phyloP scores from a whole-genome alignment of 306 rosid genomes.

The Dalbergia cultrata region DNA sequence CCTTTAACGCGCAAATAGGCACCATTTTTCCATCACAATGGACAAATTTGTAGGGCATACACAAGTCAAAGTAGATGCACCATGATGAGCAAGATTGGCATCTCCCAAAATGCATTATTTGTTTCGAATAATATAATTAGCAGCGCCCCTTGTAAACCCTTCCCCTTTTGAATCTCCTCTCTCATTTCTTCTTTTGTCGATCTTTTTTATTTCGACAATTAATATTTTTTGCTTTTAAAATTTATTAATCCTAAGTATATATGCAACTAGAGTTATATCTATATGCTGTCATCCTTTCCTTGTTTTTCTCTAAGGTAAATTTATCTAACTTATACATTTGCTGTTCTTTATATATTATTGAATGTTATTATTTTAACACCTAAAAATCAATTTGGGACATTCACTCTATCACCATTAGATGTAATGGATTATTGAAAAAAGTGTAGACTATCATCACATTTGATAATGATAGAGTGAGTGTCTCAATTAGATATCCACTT shows the following conservation, averaged over 20 bases:
- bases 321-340: background rate
- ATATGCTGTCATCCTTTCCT: background rate
- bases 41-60: constrained; percentile 54
- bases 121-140: background rate
- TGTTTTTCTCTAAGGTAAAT: background rate
- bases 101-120: constrained; percentile 32
- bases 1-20: constrained; percentile 32
- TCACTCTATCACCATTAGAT: no score
- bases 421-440: no score
- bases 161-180: constrained; percentile 17
- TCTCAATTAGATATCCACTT: no score
- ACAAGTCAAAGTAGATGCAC: constrained; percentile 43
- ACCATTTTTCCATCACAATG: constrained; percentile 43
- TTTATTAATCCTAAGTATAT: background rate
- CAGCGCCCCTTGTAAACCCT: background rate
- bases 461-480: no score
- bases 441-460: no score
- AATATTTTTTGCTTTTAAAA: background rate
- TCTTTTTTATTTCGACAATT: background rate
- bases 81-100: constrained; percentile 24
- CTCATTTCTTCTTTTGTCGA: background rate
- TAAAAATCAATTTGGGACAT: no score
- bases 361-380: no score
- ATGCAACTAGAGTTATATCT: background rate
- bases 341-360: background rate